A percentile compares a stretch with the other conserved stretches of the same genome.
Conservation (phyloP, 192 early-diverging fungal species). For the Umbelopsis ramanniana region DNA sequence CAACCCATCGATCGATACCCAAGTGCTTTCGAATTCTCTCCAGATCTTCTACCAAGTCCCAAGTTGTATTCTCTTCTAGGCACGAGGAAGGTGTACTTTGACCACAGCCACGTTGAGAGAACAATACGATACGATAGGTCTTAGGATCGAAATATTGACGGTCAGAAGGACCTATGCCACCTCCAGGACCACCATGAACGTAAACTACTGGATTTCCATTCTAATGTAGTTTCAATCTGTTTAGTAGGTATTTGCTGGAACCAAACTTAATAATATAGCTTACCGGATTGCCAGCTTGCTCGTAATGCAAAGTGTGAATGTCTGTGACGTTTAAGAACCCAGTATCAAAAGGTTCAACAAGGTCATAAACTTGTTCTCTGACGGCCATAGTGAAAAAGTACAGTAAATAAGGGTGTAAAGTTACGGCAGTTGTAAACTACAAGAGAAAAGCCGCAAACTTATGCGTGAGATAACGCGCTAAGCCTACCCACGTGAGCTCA, state of each 20-base stretch:
- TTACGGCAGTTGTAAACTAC: too few species aligned
- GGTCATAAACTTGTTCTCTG: neutral
- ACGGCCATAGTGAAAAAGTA: neutral
- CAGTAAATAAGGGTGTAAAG: too few species aligned
- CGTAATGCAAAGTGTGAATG: slow-evolving; percentile 64
- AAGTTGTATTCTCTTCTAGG: slow-evolving; percentile 70
- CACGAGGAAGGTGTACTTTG: slow-evolving; percentile 68
- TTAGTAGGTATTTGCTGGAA: neutral
- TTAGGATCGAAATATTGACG: slow-evolving; percentile 56
- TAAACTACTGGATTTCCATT: slow-evolving; percentile 57
- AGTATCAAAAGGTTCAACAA: slow-evolving; percentile 54
- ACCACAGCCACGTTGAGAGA: slow-evolving; percentile 72
- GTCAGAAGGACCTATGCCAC: slow-evolving; percentile 57
- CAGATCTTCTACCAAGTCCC: slow-evolving; percentile 67
- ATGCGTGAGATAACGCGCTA: neutral
- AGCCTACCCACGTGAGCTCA: neutral
- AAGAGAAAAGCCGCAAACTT: too few species aligned
- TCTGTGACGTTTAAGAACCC: slow-evolving; percentile 60
- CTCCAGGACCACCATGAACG: slow-evolving; percentile 64
- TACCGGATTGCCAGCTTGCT: slow-evolving; percentile 65
- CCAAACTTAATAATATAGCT: neutral
- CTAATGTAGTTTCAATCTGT: neutral
- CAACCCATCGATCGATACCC: slow-evolving; percentile 72
- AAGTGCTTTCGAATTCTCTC: slow-evolving; percentile 65
- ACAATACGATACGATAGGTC: slow-evolving; percentile 65